phyloP scores from a whole-genome alignment of 148 eudicot genomes.

The Tetragonia tetragonoides region DNA sequence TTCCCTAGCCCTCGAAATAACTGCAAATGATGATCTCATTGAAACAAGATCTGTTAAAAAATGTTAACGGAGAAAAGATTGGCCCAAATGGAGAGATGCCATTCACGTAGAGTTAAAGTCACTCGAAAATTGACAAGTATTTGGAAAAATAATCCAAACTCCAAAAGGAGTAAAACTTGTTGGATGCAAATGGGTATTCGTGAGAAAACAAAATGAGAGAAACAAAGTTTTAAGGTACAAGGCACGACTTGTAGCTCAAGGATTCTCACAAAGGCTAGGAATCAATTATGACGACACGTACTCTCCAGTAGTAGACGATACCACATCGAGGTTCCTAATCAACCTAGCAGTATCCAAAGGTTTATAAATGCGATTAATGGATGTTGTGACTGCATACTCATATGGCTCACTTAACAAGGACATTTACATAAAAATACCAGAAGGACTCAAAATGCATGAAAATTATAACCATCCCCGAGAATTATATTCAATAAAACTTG shows the following conservation, averaged over 20 bases:
- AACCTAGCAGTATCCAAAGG: neutral
- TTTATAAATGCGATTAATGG: too few relatives aligned
- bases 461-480: too few relatives aligned
- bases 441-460: too few relatives aligned
- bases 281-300: conserved; percentile 15
- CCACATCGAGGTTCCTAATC: neutral
- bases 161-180: conserved; percentile 7
- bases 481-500: too few relatives aligned
- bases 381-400: too few relatives aligned
- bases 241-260: neutral
- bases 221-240: conserved; percentile 1
- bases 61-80: neutral
- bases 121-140: conserved; percentile 2
- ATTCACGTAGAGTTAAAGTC: conserved; percentile 6
- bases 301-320: conserved; percentile 5
- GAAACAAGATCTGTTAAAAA: neutral
- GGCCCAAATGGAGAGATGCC: conserved; percentile 14
- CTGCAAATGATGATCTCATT: neutral
- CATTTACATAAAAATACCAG: too few relatives aligned
- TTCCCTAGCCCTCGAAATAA: neutral
- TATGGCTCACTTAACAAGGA: too few relatives aligned
- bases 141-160: neutral
- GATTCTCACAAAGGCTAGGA: neutral
- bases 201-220: conserved; percentile 7
- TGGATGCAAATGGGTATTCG: conserved; percentile 4